Evolutionary conservation across 2,329 filamentous ascomycete genomes (phyloP).

Genomic region (Colletotrichum godetiae): DNA sequence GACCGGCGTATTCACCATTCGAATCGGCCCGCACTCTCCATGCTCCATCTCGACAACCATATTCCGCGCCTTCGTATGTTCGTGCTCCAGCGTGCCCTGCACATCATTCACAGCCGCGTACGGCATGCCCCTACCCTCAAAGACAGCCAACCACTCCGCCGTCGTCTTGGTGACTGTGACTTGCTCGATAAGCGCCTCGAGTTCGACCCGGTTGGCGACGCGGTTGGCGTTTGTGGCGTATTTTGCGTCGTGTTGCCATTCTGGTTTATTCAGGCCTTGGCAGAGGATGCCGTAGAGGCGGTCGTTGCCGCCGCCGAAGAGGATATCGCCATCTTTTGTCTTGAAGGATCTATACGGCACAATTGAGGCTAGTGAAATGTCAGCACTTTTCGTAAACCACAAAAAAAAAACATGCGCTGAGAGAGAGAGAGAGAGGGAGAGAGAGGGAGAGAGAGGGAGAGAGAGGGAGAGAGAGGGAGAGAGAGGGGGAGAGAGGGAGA

Average conservation of each 20-base stretch:
- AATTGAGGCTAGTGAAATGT: constrained; percentile 77
- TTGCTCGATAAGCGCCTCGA: constrained; percentile 83
- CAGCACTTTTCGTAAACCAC: too few species aligned
- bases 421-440: too few species aligned
- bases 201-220: constrained; percentile 76
- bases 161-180: constrained; percentile 84
- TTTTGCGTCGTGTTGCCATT: constrained; percentile 69
- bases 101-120: constrained; percentile 94
- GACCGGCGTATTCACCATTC: constrained; percentile 92
- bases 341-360: constrained; percentile 92
- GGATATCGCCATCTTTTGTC: constrained; percentile 76
- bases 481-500: too few species aligned
- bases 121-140: constrained; percentile 93
- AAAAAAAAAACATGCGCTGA: too few species aligned
- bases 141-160: constrained; percentile 84
- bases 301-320: constrained; percentile 80
- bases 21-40: constrained; percentile 83
- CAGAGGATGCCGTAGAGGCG: constrained; percentile 75
- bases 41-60: constrained; percentile 95
- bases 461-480: too few species aligned
- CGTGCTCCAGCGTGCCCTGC: constrained; percentile 83
- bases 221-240: constrained; percentile 72
- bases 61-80: constrained; percentile 83
- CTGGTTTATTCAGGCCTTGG: constrained; percentile 65
- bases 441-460: too few species aligned